Conservation (phyloP, 208 protist genomes). For the Tritrichomonas musculus region DNA sequence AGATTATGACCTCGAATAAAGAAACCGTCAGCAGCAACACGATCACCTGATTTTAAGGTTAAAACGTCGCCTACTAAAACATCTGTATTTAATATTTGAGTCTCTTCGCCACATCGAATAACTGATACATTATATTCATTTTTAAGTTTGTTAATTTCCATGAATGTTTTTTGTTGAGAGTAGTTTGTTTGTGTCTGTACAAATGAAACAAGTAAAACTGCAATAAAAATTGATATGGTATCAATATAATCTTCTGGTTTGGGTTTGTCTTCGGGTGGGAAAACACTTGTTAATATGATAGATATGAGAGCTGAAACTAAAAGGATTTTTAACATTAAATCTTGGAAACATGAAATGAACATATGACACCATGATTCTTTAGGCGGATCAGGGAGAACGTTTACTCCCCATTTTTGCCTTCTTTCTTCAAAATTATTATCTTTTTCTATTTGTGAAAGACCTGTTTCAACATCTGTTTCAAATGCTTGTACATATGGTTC, state of each 20-base stretch:
- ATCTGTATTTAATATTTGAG: background rate
- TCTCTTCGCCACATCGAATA: background rate
- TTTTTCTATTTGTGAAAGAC: background rate
- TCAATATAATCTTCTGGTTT: background rate
- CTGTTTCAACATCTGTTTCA: background rate
- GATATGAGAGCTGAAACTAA: background rate
- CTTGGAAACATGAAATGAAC: background rate
- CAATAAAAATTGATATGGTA: background rate
- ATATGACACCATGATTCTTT: background rate
- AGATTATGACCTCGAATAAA: background rate
- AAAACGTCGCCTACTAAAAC: conserved; percentile 34
- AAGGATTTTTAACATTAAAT: background rate
- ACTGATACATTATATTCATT: background rate
- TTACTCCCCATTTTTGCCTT: background rate
- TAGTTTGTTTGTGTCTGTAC: too few species aligned
- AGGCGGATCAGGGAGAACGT: background rate
- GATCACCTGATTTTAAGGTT: conserved; percentile 28
- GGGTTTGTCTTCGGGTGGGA: background rate
- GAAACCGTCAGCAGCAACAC: conserved; percentile 28
- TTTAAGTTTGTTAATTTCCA: conserved; percentile 23
- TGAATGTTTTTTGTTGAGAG: background rate
- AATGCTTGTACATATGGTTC: background rate
- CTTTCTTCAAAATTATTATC: background rate
- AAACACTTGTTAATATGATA: background rate
- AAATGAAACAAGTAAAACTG: background rate